A percentile compares a stretch with the other conserved stretches of the same genome.
phyloP scores from a whole-genome alignment of 1,284 basidiomycete species.

The Ceratobasidium sp. region DNA sequence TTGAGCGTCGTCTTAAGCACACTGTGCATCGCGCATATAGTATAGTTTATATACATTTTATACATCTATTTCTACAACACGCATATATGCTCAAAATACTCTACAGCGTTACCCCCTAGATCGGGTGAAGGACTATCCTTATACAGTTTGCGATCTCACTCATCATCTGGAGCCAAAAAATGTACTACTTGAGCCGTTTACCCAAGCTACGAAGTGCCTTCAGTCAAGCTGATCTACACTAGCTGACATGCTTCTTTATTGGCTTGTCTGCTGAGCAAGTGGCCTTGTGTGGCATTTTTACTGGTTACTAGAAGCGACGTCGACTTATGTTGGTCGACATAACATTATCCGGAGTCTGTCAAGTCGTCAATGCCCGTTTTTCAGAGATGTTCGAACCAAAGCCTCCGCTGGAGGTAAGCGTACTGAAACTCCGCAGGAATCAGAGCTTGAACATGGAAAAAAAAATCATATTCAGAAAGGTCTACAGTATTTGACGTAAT shows the following conservation, averaged over 20 bases:
- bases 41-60: no score
- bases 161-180: neutral
- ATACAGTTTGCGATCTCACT: neutral
- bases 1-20: no score
- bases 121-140: slow-evolving; percentile 1
- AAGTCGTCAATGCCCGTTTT: slow-evolving; percentile 30
- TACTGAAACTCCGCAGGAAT: no score
- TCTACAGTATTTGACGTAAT: no score
- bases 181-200: slow-evolving; percentile 26
- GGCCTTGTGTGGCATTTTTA: slow-evolving; percentile 12
- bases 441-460: no score
- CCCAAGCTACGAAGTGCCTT: slow-evolving; percentile 37
- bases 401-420: no score
- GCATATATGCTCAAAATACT: neutral
- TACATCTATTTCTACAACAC: no score
- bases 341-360: neutral
- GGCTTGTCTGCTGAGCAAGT: slow-evolving; percentile 36
- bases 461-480: no score
- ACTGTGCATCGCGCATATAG: no score
- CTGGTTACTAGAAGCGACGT: slow-evolving; percentile 1
- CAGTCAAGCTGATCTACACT: slow-evolving; percentile 30
- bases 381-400: slow-evolving; percentile 38
- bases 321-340: slow-evolving; percentile 11
- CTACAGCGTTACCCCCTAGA: neutral
- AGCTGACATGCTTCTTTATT: slow-evolving; percentile 41